Percentiles rank a stretch among this genome's conserved stretches.
phyloP scores from a whole-genome alignment of 768 basidiomycete genomes.

The Hemileccinum rubropunctum region DNA sequence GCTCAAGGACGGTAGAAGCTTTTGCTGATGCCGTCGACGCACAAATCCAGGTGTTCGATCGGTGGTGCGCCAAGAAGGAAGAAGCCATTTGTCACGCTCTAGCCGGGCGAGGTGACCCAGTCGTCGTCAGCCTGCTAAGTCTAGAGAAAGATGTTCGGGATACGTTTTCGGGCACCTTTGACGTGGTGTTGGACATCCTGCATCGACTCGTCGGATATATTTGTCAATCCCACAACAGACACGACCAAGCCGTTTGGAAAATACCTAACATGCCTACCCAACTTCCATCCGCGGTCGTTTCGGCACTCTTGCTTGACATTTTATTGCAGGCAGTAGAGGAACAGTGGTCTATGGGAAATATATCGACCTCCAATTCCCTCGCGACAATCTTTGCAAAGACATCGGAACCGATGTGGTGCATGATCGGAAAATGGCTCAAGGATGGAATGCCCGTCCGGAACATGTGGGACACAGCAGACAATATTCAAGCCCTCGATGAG shows the following conservation, averaged over 20 bases:
- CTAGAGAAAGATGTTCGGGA: slow-evolving; percentile 59
- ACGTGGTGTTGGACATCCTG: slow-evolving; percentile 52
- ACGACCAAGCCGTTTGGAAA: slow-evolving; percentile 38
- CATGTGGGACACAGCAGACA: slow-evolving; percentile 26
- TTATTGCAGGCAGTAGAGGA: slow-evolving; percentile 57
- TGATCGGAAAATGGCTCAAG: slow-evolving; percentile 69
- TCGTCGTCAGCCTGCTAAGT: slow-evolving; percentile 62
- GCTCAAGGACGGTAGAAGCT: slow-evolving; percentile 71
- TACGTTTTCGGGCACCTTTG: slow-evolving; percentile 56
- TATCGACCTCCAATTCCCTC: slow-evolving; percentile 51
- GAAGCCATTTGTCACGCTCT: slow-evolving; percentile 62
- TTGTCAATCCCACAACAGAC: slow-evolving; percentile 27
- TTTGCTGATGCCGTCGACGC: slow-evolving; percentile 72
- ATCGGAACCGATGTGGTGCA: slow-evolving; percentile 71
- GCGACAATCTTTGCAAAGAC: slow-evolving; percentile 59
- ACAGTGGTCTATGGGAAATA: slow-evolving; percentile 58
- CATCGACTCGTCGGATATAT: slow-evolving; percentile 31
- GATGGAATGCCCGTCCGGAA: slow-evolving; percentile 63
- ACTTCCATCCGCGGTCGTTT: slow-evolving; percentile 49
- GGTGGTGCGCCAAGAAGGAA: slow-evolving; percentile 71
- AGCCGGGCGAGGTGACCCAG: slow-evolving; percentile 41
- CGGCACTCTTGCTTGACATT: slow-evolving; percentile 59
- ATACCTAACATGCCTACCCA: slow-evolving; percentile 38
- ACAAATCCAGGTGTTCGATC: slow-evolving; percentile 56
- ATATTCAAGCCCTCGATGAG: slow-evolving; percentile 44